Evolutionary conservation across 352 stramenopile species (phyloP).

Genomic region (Globisporangium megalacanthum): DNA sequence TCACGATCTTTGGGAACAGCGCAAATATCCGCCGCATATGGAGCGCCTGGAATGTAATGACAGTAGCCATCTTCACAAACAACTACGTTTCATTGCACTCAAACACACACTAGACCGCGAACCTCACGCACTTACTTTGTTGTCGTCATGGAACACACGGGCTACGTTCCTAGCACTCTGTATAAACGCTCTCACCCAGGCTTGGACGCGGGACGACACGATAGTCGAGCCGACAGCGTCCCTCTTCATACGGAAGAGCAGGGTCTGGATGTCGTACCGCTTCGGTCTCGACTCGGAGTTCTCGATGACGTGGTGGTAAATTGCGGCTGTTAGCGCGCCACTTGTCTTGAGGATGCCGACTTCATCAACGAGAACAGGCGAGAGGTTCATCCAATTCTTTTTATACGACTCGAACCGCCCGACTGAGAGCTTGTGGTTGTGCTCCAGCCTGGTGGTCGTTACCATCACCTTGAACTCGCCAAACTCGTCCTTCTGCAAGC

Average conservation of each 20-base stretch:
- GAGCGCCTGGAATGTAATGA: neutral
- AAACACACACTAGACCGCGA: neutral
- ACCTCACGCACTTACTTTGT: neutral
- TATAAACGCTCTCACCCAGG: neutral
- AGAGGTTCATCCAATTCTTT: neutral
- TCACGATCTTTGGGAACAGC: neutral
- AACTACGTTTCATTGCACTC: neutral
- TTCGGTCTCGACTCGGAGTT: neutral
- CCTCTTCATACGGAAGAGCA: neutral
- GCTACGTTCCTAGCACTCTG: neutral
- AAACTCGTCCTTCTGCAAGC: neutral
- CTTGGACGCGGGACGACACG: neutral
- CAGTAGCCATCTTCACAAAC: neutral
- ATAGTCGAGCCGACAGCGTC: neutral
- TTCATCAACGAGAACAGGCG: neutral
- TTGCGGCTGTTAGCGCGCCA: neutral
- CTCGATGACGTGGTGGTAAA: neutral
- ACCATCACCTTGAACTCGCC: neutral
- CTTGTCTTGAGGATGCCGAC: neutral
- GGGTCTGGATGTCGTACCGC: neutral
- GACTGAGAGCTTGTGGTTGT: too few species aligned
- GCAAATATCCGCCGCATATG: too few species aligned
- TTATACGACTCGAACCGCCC: neutral
- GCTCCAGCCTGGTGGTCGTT: neutral
- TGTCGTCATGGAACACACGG: neutral